A percentile compares a stretch with the other conserved stretches of the same genome.
Evolutionary conservation across 768 basidiomycete genomes (phyloP).

Genomic region (Suillus subaureus): DNA sequence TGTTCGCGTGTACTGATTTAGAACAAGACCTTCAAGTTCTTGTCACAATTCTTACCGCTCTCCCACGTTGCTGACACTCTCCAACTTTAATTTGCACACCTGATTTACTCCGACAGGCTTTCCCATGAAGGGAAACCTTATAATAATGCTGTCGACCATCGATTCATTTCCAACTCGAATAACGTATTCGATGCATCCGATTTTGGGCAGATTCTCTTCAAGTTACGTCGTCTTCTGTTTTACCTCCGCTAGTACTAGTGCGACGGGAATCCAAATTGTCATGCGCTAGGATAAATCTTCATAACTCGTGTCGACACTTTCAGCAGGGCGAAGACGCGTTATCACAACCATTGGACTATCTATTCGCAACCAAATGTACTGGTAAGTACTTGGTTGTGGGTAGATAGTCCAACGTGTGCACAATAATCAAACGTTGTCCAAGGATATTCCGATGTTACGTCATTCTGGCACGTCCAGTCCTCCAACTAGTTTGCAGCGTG

Average conservation of each 20-base stretch:
- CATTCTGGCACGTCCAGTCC: not conserved
- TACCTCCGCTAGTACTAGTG: not conserved
- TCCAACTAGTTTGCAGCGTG: not conserved
- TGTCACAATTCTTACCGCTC: not conserved
- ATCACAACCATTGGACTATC: not conserved
- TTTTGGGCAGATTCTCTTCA: not conserved
- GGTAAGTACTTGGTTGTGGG: not conserved
- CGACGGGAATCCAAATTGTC: not conserved
- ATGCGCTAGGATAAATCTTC: not conserved
- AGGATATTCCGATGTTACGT: not conserved
- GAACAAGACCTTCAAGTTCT: not conserved
- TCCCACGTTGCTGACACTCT: not conserved
- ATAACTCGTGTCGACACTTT: not conserved
- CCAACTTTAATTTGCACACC: not conserved
- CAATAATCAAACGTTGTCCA: not conserved
- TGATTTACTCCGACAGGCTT: not conserved
- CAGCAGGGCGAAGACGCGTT: not conserved
- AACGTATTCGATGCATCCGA: not conserved
- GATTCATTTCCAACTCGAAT: not conserved
- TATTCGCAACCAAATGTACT: conserved; percentile 2
- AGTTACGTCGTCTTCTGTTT: not conserved
- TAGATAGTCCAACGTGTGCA: not conserved
- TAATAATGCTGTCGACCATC: not conserved
- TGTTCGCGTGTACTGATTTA: not conserved
- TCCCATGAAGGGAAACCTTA: not conserved